Conservation (phyloP, 768 basidiomycete species). For the Pholiota molesta region DNA sequence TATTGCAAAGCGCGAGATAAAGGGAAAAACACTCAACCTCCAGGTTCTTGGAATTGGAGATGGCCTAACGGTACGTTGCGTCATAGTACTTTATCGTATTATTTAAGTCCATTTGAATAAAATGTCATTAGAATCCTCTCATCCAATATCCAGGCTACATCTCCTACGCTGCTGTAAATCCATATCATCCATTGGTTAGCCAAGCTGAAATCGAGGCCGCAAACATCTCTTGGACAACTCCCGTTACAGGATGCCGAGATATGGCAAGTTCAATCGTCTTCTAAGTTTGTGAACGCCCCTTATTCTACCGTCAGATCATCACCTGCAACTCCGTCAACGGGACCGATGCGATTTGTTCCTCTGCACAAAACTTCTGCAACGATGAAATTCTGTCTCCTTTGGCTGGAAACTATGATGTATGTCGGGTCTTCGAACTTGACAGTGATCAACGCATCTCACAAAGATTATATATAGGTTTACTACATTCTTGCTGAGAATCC, state of each 20-base stretch:
- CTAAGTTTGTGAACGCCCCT: background rate
- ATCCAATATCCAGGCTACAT: conserved; percentile 63
- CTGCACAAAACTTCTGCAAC: conserved; percentile 63
- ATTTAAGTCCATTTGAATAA: no score
- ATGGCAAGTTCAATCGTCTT: conserved; percentile 35
- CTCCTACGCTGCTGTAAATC: conserved; percentile 55
- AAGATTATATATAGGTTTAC: conserved; percentile 33
- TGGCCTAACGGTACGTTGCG: conserved; percentile 52
- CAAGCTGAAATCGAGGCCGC: conserved; percentile 41
- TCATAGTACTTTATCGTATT: background rate
- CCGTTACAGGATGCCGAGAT: conserved; percentile 49
- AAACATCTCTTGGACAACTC: conserved; percentile 43
- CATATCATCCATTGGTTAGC: conserved; percentile 59
- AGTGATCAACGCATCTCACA: no score
- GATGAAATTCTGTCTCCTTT: conserved; percentile 54
- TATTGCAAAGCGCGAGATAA: conserved; percentile 47
- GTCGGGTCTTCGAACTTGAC: conserved; percentile 5
- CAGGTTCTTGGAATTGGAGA: conserved; percentile 64
- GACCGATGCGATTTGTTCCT: conserved; percentile 52
- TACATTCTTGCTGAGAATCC: conserved; percentile 47
- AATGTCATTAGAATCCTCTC: conserved; percentile 20
- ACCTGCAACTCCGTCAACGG: conserved; percentile 50
- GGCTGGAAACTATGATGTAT: conserved; percentile 56
- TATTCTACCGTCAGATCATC: conserved; percentile 40
- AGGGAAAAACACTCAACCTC: conserved; percentile 56